Evolutionary conservation across 345 rosid species (phyloP).

Genomic region (Citrus medica): DNA sequence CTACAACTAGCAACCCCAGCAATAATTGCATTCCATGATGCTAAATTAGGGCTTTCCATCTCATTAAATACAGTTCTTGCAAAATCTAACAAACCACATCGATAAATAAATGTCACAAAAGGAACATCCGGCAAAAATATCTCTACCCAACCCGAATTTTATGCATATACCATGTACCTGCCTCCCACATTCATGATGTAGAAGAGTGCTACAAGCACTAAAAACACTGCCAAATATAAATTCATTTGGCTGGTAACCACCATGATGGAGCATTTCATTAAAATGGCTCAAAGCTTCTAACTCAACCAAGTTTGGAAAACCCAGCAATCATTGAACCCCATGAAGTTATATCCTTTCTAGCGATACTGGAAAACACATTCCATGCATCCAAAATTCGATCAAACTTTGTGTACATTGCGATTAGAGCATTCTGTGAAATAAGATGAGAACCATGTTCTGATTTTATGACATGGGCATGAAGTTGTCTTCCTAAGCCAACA

Average conservation of each 20-base stretch:
- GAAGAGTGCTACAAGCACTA: conserved; percentile 52
- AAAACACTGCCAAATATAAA: conserved; percentile 53
- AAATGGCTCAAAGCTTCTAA: conserved; percentile 46
- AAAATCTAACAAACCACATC: conserved; percentile 38
- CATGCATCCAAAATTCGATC: conserved; percentile 38
- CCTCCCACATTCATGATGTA: conserved; percentile 45
- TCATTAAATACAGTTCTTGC: conserved; percentile 39
- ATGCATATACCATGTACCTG: conserved; percentile 51
- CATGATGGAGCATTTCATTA: conserved; percentile 44
- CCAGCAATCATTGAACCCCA: conserved; percentile 66
- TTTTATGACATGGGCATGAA: conserved; percentile 55
- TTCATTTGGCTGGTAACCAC: conserved; percentile 46
- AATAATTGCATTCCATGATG: conserved; percentile 57
- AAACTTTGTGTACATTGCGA: conserved; percentile 57
- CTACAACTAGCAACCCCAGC: conserved; percentile 46
- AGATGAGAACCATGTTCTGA: conserved; percentile 37
- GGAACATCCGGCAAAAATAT: conserved; percentile 44
- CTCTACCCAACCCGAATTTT: conserved; percentile 39
- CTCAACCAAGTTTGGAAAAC: conserved; percentile 55
- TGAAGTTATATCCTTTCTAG: conserved; percentile 52
- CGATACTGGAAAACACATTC: conserved; percentile 38
- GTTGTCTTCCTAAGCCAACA: conserved; percentile 46
- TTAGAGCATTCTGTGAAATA: conserved; percentile 56
- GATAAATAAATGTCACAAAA: conserved; percentile 60
- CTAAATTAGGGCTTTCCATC: conserved; percentile 52